Conservation (phyloP, 352 stramenopile genomes). For the Phytopythium mirpurense region DNA sequence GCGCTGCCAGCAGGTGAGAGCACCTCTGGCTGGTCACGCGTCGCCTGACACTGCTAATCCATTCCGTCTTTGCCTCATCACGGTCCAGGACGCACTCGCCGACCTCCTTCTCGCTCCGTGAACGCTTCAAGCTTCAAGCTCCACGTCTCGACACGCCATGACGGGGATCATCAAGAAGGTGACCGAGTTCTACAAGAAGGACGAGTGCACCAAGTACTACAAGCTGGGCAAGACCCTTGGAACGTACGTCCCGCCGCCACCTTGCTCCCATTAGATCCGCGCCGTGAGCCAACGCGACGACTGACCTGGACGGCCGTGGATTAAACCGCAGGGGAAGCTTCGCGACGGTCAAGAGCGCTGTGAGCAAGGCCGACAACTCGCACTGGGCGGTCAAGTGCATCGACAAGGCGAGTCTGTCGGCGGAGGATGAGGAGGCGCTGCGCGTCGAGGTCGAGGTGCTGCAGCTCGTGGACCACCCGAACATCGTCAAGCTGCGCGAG, state of each 20-base stretch:
- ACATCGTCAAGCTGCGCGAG: constrained; percentile 86
- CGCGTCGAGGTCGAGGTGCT: constrained; percentile 82
- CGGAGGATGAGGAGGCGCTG: constrained; percentile 78
- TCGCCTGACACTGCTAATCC: background rate
- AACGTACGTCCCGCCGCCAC: constrained; percentile 52
- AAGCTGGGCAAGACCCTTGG: constrained; percentile 86
- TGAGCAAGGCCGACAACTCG: constrained; percentile 72
- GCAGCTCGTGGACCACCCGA: constrained; percentile 74
- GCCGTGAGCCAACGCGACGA: too few relatives aligned
- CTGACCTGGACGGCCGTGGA: background rate
- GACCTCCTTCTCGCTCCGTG: background rate
- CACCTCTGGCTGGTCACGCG: background rate
- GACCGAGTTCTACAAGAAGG: constrained; percentile 85
- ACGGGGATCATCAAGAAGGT: constrained; percentile 83
- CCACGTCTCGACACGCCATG: constrained; percentile 38
- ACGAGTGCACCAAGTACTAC: constrained; percentile 87
- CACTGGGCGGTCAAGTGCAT: constrained; percentile 85
- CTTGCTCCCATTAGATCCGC: too few relatives aligned
- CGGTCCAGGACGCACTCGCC: background rate
- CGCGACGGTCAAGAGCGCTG: constrained; percentile 78
- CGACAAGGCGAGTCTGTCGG: constrained; percentile 70
- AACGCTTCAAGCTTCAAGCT: too few relatives aligned
- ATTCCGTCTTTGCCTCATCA: background rate
- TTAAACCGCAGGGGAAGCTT: constrained; percentile 59
- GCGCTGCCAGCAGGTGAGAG: constrained; percentile 3